A percentile compares a stretch with the other conserved stretches of the same genome.
phyloP scores from a whole-genome alignment of 108 stramenopile genomes.

The Seminavis robusta region DNA sequence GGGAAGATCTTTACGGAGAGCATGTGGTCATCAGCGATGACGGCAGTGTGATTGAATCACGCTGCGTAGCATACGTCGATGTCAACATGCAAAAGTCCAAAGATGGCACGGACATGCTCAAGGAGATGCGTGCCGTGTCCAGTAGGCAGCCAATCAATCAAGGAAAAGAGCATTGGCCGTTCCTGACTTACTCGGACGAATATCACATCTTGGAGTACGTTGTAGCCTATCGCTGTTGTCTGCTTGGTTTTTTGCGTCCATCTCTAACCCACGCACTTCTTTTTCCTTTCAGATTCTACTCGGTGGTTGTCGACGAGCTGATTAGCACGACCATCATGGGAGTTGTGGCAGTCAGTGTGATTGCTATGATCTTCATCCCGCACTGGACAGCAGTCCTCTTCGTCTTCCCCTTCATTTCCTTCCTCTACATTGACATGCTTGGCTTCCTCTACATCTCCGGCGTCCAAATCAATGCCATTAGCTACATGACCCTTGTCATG shows the following conservation, averaged over 20 bases:
- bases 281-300: no score
- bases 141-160: constrained; percentile 6
- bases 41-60: constrained; percentile 1
- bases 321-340: constrained; percentile 12
- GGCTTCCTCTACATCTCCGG: background rate
- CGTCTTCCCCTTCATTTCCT: constrained; percentile 8
- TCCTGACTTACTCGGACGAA: constrained; percentile 10
- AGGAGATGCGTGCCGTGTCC: constrained; percentile 6
- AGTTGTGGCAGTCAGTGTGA: constrained; percentile 8
- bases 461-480: constrained; percentile 23
- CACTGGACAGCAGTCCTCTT: no score
- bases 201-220: constrained; percentile 20
- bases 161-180: constrained; percentile 4
- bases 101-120: constrained; percentile 2
- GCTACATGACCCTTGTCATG: constrained; percentile 36
- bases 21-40: constrained; percentile 1
- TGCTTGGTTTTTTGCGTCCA: no score
- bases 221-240: no score
- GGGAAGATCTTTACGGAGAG: constrained; percentile 1
- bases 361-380: constrained; percentile 20
- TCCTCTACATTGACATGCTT: constrained; percentile 20
- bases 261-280: no score
- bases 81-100: constrained; percentile 2
- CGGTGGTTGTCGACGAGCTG: constrained; percentile 11
- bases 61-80: constrained; percentile 1